These are phyloP conservation scores for Glycine tomentella DNA, from an alignment of 306 rosid genomes.

Conservation along the genomic window DNA sequence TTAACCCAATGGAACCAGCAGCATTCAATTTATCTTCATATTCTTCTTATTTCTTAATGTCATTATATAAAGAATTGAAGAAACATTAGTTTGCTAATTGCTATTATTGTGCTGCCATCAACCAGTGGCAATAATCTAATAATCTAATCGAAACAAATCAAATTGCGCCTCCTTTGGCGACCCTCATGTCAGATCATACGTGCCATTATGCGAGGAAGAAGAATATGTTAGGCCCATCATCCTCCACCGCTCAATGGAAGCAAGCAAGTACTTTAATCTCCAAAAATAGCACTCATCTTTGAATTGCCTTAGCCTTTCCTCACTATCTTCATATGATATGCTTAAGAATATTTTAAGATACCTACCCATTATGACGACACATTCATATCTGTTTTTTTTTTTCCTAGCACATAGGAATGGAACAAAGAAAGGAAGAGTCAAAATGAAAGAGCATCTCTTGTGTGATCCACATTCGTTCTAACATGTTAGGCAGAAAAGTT, in stretches of 20 bases:
- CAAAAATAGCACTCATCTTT: slow-evolving; percentile 3
- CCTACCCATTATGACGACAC: slow-evolving; percentile 13
- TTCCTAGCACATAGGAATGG: background rate
- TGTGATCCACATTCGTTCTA: slow-evolving; percentile 23
- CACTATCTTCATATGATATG: slow-evolving; percentile 31
- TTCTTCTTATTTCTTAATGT: too few relatives aligned
- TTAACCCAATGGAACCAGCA: background rate
- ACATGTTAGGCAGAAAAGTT: slow-evolving; percentile 26
- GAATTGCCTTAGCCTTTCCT: slow-evolving; percentile 20
- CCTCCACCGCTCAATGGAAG: slow-evolving; percentile 43
- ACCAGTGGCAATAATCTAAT: slow-evolving; percentile 41
- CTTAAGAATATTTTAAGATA: slow-evolving; percentile 21
- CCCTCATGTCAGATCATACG: background rate
- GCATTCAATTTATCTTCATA: too few relatives aligned
- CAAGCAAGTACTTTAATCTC: slow-evolving; percentile 33
- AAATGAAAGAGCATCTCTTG: slow-evolving; percentile 19
- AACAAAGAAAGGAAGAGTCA: slow-evolving; percentile 10
- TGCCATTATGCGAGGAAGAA: slow-evolving; percentile 13
- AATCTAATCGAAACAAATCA: slow-evolving; percentile 36
- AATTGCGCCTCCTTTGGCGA: background rate
- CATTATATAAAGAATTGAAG: background rate
- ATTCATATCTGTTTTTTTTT: background rate
- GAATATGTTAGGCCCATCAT: slow-evolving; percentile 19
- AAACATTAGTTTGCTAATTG: background rate
- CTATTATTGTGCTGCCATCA: slow-evolving; percentile 25